A percentile compares a stretch with the other conserved stretches of the same genome.
Conservation (phyloP, 768 basidiomycete species). For the Hemileccinum impolitum region DNA sequence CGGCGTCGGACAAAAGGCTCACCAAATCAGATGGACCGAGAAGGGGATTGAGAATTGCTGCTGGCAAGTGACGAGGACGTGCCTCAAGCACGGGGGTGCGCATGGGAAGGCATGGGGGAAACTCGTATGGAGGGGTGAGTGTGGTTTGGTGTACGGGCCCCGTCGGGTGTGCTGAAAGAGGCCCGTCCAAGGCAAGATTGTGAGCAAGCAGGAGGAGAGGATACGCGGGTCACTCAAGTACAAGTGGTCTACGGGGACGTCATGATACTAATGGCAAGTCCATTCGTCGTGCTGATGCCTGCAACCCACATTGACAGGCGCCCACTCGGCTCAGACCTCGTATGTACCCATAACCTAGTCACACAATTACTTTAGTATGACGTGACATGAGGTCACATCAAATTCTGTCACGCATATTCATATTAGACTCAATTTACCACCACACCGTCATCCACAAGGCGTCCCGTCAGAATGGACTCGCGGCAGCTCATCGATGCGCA, state of each 20-base stretch:
- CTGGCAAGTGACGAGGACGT: conserved; percentile 72
- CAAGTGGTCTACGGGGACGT: conserved; percentile 58
- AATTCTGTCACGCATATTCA: conserved; percentile 11
- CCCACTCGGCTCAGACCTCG: too few species aligned
- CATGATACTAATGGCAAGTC: conserved; percentile 19
- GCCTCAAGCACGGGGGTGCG: conserved; percentile 67
- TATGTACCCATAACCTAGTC: too few species aligned
- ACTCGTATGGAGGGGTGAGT: conserved; percentile 75
- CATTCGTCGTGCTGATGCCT: not conserved
- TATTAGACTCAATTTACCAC: not conserved
- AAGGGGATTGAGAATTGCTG: conserved; percentile 67
- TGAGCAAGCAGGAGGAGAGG: conserved; percentile 56
- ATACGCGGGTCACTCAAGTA: conserved; percentile 77
- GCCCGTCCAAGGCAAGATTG: conserved; percentile 46
- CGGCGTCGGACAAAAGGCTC: conserved; percentile 63
- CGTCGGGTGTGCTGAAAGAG: conserved; percentile 11
- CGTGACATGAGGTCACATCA: conserved; percentile 1
- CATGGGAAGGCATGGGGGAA: conserved; percentile 85
- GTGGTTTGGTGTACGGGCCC: not conserved
- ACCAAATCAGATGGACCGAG: conserved; percentile 70
- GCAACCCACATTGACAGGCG: too few species aligned
- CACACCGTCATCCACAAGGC: not conserved
- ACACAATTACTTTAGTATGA: not conserved
- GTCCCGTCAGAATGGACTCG: conserved; percentile 47
- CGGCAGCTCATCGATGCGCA: conserved; percentile 72